phyloP scores from a whole-genome alignment of 179 eudicot genomes.

The Beta macrorhiza region DNA sequence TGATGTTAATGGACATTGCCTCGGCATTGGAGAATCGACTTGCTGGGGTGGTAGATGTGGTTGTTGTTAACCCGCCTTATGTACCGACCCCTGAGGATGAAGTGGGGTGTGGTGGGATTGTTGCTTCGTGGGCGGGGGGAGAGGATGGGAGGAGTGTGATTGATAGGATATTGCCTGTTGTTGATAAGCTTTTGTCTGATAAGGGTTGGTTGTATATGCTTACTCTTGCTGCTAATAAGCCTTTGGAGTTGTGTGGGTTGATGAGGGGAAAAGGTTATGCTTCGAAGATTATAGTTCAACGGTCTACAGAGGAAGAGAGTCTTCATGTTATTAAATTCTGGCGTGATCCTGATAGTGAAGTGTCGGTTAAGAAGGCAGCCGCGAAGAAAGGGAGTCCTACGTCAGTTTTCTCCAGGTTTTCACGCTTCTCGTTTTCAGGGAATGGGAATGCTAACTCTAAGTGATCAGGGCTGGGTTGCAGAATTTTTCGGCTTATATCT shows the following conservation, averaged over 20 bases:
- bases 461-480: slow-evolving; percentile 17
- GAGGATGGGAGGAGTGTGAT: slow-evolving; percentile 82
- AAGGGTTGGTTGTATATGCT: slow-evolving; percentile 90
- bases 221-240: slow-evolving; percentile 65
- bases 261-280: slow-evolving; percentile 80
- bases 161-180: slow-evolving; percentile 76
- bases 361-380: slow-evolving; percentile 32
- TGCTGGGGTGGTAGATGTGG: slow-evolving; percentile 64
- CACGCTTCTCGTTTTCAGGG: slow-evolving; percentile 44
- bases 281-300: slow-evolving; percentile 68
- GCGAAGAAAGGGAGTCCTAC: slow-evolving; percentile 30
- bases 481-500: background rate
- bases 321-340: slow-evolving; percentile 84
- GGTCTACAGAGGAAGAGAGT: slow-evolving; percentile 92
- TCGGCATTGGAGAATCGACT: slow-evolving; percentile 63
- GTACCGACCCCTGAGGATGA: slow-evolving; percentile 98
- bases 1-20: slow-evolving; percentile 64
- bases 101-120: slow-evolving; percentile 73
- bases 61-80: slow-evolving; percentile 92
- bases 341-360: slow-evolving; percentile 55
- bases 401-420: slow-evolving; percentile 40
- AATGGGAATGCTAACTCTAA: slow-evolving; percentile 29
- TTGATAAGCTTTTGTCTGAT: slow-evolving; percentile 68
- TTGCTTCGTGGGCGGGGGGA: slow-evolving; percentile 92
- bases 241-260: slow-evolving; percentile 63